Conservation (phyloP, 1,139 yeast genomes). For the Candida dubliniensis region DNA sequence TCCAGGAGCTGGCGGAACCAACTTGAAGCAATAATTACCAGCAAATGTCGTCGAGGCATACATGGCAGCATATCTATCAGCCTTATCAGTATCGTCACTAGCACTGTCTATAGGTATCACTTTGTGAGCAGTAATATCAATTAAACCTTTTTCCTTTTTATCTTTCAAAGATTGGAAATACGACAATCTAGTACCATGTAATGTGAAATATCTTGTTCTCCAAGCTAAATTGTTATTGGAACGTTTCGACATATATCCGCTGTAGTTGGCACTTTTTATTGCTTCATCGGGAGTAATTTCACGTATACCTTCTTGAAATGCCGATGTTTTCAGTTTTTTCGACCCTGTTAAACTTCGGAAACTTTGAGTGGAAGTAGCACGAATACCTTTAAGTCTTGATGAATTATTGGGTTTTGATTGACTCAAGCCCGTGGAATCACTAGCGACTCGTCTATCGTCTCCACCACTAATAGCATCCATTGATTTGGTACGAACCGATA, state of each 20-base stretch:
- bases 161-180: conserved; percentile 83
- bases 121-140: conserved; percentile 92
- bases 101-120: conserved; percentile 62
- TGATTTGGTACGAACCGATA: conserved; percentile 17
- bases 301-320: conserved; percentile 90
- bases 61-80: conserved; percentile 76
- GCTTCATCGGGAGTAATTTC: conserved; percentile 76
- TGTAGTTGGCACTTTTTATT: conserved; percentile 67
- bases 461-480: conserved; percentile 11
- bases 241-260: conserved; percentile 96
- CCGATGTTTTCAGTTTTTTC: conserved; percentile 74
- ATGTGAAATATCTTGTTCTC: conserved; percentile 85
- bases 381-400: conserved; percentile 40
- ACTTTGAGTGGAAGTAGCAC: conserved; percentile 47
- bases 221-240: conserved; percentile 84
- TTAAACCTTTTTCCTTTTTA: conserved; percentile 82
- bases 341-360: conserved; percentile 43
- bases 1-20: conserved; percentile 98
- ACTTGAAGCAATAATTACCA: conserved; percentile 87
- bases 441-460: conserved; percentile 35
- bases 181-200: conserved; percentile 90
- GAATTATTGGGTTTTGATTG: conserved; percentile 12
- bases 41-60: conserved; percentile 93
- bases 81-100: conserved; percentile 61
- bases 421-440: conserved; percentile 22